Percentiles rank a stretch among this genome's conserved stretches.
phyloP scores from a whole-genome alignment of 768 basidiomycete genomes.

The Macrolepiota fuliginosa region DNA sequence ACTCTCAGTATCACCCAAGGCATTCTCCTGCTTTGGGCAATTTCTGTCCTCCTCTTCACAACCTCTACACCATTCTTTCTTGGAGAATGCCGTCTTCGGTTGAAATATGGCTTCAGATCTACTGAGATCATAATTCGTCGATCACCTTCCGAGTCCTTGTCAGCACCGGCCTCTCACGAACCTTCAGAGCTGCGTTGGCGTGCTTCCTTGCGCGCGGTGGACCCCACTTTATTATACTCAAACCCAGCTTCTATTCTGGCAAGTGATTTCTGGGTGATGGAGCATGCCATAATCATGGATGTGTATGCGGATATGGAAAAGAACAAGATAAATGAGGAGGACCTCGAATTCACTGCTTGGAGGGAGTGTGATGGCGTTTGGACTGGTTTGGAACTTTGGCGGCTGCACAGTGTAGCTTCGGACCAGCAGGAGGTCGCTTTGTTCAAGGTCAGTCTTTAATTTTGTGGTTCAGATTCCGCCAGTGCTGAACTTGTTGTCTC shows the following conservation, averaged over 20 bases:
- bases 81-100: slow-evolving; percentile 31
- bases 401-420: slow-evolving; percentile 27
- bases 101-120: slow-evolving; percentile 26
- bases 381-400: slow-evolving; percentile 28
- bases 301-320: slow-evolving; percentile 22
- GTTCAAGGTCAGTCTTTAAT: slow-evolving; percentile 22
- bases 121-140: slow-evolving; percentile 29
- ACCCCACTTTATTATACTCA: slow-evolving; percentile 26
- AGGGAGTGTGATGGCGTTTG: slow-evolving; percentile 24
- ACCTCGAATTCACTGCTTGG: slow-evolving; percentile 31
- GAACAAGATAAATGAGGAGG: slow-evolving; percentile 23
- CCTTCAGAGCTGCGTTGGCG: slow-evolving; percentile 23
- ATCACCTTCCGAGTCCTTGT: slow-evolving; percentile 17
- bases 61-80: slow-evolving; percentile 31
- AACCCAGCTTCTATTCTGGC: slow-evolving; percentile 28
- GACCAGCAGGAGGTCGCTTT: slow-evolving; percentile 25
- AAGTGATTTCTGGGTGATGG: slow-evolving; percentile 28
- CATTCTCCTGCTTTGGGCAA: slow-evolving; percentile 23
- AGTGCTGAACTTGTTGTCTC: not conserved
- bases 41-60: slow-evolving; percentile 23
- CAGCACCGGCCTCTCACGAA: slow-evolving; percentile 14
- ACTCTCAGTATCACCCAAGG: slow-evolving; percentile 26
- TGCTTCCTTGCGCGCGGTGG: slow-evolving; percentile 24
- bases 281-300: slow-evolving; percentile 27
- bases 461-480: not conserved